A percentile compares a stretch with the other conserved stretches of the same genome.
phyloP scores from a whole-genome alignment of 2,329 filamentous ascomycete species.

The Epichloe sibirici region DNA sequence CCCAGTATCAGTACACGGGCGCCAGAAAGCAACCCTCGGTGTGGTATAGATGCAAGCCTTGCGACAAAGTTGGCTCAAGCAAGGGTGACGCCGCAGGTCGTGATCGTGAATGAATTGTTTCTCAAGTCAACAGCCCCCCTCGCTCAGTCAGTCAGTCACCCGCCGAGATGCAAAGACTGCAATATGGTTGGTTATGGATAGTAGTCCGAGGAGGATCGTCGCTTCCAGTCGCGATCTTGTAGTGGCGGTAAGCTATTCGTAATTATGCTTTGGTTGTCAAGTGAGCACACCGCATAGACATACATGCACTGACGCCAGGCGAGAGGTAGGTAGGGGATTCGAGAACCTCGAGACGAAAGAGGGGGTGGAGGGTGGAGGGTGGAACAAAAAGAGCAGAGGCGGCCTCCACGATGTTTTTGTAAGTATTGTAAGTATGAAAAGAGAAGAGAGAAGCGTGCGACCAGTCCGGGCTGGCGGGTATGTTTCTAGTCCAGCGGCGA shows the following conservation, averaged over 20 bases:
- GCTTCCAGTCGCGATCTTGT: no score
- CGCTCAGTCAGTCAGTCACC: no score
- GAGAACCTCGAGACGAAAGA: neutral
- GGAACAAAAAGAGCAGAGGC: neutral
- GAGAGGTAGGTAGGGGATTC: neutral
- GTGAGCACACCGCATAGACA: neutral
- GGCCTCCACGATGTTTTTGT: slow-evolving; percentile 20
- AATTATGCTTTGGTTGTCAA: neutral
- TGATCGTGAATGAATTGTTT: no score
- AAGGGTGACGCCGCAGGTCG: no score
- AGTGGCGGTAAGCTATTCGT: neutral
- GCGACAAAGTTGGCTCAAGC: no score
- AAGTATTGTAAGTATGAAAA: slow-evolving; percentile 17
- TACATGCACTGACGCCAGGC: neutral
- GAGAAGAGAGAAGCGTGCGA: neutral
- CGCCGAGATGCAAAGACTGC: no score
- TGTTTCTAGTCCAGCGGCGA: neutral
- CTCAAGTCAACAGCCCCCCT: no score
- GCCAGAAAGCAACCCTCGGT: neutral
- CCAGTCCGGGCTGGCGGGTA: neutral
- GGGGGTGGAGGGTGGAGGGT: neutral
- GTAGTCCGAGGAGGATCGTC: no score
- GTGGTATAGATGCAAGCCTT: no score
- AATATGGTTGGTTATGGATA: no score
- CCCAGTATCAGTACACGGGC: neutral